A percentile compares a stretch with the other conserved stretches of the same genome.
Conservation (phyloP, 2,329 filamentous ascomycete genomes). For the Aspergillus aculeatus region DNA sequence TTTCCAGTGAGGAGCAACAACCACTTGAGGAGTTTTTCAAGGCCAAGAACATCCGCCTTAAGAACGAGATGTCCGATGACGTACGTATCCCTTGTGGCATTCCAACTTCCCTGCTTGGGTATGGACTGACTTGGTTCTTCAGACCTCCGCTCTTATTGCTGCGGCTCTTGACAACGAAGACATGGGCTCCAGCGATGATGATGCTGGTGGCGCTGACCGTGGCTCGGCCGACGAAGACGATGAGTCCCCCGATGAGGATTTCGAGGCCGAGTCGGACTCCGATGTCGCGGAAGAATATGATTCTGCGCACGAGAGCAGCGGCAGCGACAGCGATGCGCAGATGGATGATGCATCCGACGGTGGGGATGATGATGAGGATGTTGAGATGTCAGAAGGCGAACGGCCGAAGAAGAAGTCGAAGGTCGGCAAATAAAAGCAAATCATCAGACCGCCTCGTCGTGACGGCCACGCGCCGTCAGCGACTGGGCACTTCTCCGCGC, state of each 20-base stretch:
- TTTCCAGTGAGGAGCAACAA: constrained; percentile 77
- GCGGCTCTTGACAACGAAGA: constrained; percentile 81
- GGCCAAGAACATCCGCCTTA: constrained; percentile 87
- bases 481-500: constrained; percentile 4
- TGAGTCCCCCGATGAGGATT: constrained; percentile 94
- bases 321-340: constrained; percentile 63
- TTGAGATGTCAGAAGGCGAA: constrained; percentile 40
- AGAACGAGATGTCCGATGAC: constrained; percentile 98
- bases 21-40: constrained; percentile 98
- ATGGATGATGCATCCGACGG: constrained; percentile 52
- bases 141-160: constrained; percentile 64
- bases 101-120: not conserved
- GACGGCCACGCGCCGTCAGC: not conserved
- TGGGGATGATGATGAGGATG: constrained; percentile 42
- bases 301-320: constrained; percentile 83
- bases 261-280: constrained; percentile 85
- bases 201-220: constrained; percentile 69
- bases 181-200: constrained; percentile 79
- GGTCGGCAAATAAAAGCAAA: constrained; percentile 33
- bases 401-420: constrained; percentile 67
- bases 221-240: constrained; percentile 95
- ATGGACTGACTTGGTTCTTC: constrained; percentile 25
- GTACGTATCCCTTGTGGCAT: constrained; percentile 52
- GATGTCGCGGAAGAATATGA: constrained; percentile 97
- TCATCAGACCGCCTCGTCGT: not conserved